Evolutionary conservation across 805 yeast species (phyloP).

Genomic region (Wickerhamiella allomyrinae): DNA sequence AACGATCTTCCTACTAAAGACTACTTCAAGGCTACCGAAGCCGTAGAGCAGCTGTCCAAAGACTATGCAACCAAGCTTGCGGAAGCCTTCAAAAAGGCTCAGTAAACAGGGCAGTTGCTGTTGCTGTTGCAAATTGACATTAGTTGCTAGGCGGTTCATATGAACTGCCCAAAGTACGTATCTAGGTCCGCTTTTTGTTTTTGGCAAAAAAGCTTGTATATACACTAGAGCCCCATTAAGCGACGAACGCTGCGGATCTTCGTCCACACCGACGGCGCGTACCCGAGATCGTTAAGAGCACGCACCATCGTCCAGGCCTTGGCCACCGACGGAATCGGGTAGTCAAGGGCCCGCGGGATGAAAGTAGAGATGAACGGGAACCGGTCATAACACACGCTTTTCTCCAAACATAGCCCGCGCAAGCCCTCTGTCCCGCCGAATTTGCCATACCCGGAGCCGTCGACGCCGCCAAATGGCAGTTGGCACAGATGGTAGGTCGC

Average conservation of each 20-base stretch:
- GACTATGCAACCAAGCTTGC: constrained; percentile 43
- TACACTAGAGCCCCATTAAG: constrained; percentile 25
- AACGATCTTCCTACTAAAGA: constrained; percentile 33
- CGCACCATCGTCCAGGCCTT: constrained; percentile 83
- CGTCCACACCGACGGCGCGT: constrained; percentile 52
- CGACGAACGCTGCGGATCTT: constrained; percentile 41
- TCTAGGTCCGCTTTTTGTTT: neutral
- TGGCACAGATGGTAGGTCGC: constrained; percentile 94
- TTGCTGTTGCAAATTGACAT: too few species aligned
- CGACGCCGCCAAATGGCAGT: constrained; percentile 90
- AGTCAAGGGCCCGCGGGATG: constrained; percentile 81
- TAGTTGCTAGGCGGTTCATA: too few species aligned
- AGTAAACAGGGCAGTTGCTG: too few species aligned
- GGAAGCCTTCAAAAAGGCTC: constrained; percentile 39
- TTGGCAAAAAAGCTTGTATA: neutral
- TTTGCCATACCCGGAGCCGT: constrained; percentile 91
- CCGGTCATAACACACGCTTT: constrained; percentile 75
- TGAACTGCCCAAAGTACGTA: neutral
- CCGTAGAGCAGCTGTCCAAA: constrained; percentile 59
- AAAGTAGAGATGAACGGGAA: constrained; percentile 59
- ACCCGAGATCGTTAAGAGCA: constrained; percentile 72
- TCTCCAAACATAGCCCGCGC: constrained; percentile 74
- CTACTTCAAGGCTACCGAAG: constrained; percentile 35
- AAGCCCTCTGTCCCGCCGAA: constrained; percentile 98
- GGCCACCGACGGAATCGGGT: constrained; percentile 69